Base-by-base conservation (phyloP, 1,284 basidiomycete genomes). In the Bondarzewia mesenterica region DNA sequence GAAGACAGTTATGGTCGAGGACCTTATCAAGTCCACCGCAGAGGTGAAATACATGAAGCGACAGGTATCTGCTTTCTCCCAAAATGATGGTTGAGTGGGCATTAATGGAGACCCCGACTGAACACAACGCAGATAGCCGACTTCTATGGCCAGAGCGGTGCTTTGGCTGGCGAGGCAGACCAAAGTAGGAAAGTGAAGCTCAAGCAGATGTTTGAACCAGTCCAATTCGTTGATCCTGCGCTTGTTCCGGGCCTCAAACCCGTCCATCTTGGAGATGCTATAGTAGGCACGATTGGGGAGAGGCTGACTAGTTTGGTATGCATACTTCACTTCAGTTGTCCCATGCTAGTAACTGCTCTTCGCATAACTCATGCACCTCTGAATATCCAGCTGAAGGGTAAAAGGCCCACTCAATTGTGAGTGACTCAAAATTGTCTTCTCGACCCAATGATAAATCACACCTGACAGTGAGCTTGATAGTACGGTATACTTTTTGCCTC, bases 401-500 rank as follows among this genome's bases (percentile, higher is more conserved):
- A 35, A 35, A 35, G 32, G 10, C n/a, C 10, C 32, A 8, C 10
- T 35, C n/a, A 35, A n/a, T 35, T 18, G 4, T 6, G 10, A 39
- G 16, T 22, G 38, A 16, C 10, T 12, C 38, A 39, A 18, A 39
- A 18, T 10, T 39, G 5, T 39, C 14, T 7, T 14, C 12, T 39
- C 12, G 10, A 22, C 7, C 6, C 12, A 39, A 18, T 8, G 38
- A 14, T 8, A 22, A 39, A 18, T 14, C 12, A 15, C 23, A 23
- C 16, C 27, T 41, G 12, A 14, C n/a, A n/a, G 23, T 37, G 20
- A 25, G 3, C 16, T 21, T 16, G 26, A 23, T 18, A 22, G 27
- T n/a, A 54, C 46, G 10, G 12, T 58, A 3, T 58, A 52, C 46
- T 59, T 60, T 44, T 29, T 59, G 5, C 52, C 54, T 16, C 53